These are phyloP conservation scores for Larix kaempferi DNA, from an alignment of 75 land plant species.

Conservation along the genomic window DNA sequence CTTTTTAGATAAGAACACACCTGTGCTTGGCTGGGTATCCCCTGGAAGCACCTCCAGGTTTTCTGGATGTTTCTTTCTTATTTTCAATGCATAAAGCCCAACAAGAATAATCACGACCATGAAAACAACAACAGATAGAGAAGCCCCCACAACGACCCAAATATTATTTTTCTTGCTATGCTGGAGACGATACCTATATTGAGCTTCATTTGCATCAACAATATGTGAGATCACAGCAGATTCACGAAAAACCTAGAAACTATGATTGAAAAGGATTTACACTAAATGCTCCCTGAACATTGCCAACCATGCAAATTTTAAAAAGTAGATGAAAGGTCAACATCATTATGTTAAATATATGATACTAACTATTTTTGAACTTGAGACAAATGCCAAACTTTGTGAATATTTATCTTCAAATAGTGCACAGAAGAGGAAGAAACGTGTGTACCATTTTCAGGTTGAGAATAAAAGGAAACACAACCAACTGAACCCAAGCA, in stretches of 20 bases:
- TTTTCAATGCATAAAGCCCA: neutral
- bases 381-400: neutral
- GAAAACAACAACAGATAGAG: neutral
- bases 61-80: neutral
- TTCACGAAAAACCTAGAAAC: neutral
- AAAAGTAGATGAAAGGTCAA: neutral
- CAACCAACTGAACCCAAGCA: conserved; percentile 7
- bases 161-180: neutral
- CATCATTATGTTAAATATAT: neutral
- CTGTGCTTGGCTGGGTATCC: neutral
- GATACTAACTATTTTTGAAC: neutral
- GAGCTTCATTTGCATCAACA: conserved; percentile 7
- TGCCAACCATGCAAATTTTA: neutral
- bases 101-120: neutral
- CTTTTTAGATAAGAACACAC: neutral
- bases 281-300: neutral
- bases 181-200: conserved; percentile 1
- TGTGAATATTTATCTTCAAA: neutral
- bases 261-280: neutral
- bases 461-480: conserved; percentile 8
- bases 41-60: neutral
- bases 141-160: neutral
- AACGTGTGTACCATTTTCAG: conserved; percentile 3
- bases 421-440: neutral
- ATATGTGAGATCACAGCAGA: neutral